phyloP scores from a whole-genome alignment of 2,329 filamentous ascomycete species.

The Kalmusia sp. region DNA sequence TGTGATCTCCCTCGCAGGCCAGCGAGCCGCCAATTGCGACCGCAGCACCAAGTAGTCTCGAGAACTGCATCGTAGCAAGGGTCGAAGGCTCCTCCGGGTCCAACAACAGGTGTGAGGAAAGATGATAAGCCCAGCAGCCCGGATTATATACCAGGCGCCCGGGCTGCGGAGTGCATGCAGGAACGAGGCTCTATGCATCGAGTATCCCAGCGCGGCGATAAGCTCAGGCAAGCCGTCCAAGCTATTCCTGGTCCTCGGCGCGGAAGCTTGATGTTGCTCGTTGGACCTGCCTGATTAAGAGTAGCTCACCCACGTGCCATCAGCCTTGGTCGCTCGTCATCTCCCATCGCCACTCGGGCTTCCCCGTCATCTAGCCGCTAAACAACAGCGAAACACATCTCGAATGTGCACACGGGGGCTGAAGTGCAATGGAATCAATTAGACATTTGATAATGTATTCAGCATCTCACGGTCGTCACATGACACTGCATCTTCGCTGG shows the following conservation, averaged over 20 bases:
- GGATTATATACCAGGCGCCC: background rate
- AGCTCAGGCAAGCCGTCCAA: slow-evolving; percentile 3
- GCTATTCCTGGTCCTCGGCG: slow-evolving; percentile 2
- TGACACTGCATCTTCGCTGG: no score
- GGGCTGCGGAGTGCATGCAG: background rate
- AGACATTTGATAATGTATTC: no score
- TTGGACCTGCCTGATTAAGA: background rate
- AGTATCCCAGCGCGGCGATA: background rate
- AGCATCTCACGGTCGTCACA: no score
- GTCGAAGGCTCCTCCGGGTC: background rate
- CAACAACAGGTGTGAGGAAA: background rate
- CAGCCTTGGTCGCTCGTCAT: background rate
- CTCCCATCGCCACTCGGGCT: no score
- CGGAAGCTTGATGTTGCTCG: background rate
- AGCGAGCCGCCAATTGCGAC: slow-evolving; percentile 5
- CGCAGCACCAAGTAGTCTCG: slow-evolving; percentile 6
- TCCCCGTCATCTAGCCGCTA: no score
- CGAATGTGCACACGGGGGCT: no score
- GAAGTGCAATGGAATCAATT: no score
- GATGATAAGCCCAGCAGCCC: background rate
- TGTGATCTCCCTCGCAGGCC: slow-evolving; percentile 41
- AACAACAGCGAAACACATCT: no score
- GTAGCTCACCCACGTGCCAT: background rate
- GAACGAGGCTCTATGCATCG: background rate
- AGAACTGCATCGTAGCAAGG: slow-evolving; percentile 12